Base-by-base conservation (phyloP, 768 basidiomycete species). In the Serpula lacrymans region DNA sequence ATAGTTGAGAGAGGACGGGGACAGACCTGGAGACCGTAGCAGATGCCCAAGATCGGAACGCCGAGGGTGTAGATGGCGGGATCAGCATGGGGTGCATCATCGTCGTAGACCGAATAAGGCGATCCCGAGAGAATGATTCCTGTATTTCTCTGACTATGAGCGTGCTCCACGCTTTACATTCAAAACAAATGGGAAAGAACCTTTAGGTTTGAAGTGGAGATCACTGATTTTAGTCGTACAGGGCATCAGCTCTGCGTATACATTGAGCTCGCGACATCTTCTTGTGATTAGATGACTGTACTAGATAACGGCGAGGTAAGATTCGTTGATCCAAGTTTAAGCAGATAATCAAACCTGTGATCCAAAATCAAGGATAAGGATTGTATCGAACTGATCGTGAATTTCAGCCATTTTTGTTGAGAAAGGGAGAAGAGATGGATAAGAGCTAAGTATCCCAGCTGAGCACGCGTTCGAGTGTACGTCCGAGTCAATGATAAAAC, bases 121-220 rank as follows among this genome's bases (percentile, higher is more conserved):
- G 96, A 97, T 30, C 96, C 96, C 27, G 94, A 97, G 27, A 99
- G 75, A 54, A 98, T 97, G 60, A 99, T 85, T 42, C 95, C 95
- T 86, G 46, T 6, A 32, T 23, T 17, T 6, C 39, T 36, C 21
- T 34, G 29, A 37, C 14, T 11, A 10, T 22, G 27, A 24, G 14
- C 5, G 14, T 11, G 29, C 22, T n/a, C n/a, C n/a, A n/a, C n/a
- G n/a, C n/a, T 26, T 20, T 25, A 46, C 13, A 13, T 7, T 8
- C 32, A 12, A 8, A 7, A 32, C 0, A n/a, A 12, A 31, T 32
- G 10, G n/a, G 20, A 26, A 32, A 52, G 26, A 22, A 91, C 95
- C 96, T 72, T 93, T 95, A 1, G 96, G 96, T 59, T 87, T 91
- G 77, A 96, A 98, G 21, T 75, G 75, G 25, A 99, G 65, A 41